Conservation (phyloP, 495 filamentous ascomycete species). For the Mycothermus thermophilus region DNA sequence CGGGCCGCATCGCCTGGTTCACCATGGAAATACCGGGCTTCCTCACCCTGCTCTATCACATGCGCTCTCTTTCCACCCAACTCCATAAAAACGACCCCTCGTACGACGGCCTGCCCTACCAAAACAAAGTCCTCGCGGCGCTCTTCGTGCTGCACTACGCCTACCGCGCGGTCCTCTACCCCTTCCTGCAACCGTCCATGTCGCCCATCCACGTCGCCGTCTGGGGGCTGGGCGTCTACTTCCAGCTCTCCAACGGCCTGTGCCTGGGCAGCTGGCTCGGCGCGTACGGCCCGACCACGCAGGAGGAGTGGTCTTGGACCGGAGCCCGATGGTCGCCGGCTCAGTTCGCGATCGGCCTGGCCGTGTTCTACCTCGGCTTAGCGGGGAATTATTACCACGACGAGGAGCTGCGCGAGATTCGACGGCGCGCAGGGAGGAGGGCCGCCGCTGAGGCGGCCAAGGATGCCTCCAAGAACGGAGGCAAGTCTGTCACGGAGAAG, state of each 20-base stretch:
- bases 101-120: slow-evolving; percentile 40
- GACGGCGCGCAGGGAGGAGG: slow-evolving; percentile 38
- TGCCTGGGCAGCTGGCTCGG: slow-evolving; percentile 69
- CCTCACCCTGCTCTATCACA: slow-evolving; percentile 60
- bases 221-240: slow-evolving; percentile 43
- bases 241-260: slow-evolving; percentile 69
- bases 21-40: slow-evolving; percentile 76
- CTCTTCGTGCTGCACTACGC: slow-evolving; percentile 71
- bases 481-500: slow-evolving; percentile 27
- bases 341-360: slow-evolving; percentile 34
- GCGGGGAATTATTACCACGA: slow-evolving; percentile 73
- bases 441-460: not conserved
- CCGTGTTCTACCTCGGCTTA: slow-evolving; percentile 48
- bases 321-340: slow-evolving; percentile 20
- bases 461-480: slow-evolving; percentile 23
- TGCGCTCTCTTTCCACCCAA: slow-evolving; percentile 47
- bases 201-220: slow-evolving; percentile 65
- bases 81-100: slow-evolving; percentile 26
- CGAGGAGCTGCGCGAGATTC: slow-evolving; percentile 62
- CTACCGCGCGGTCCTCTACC: slow-evolving; percentile 74
- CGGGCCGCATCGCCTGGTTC: slow-evolving; percentile 77
- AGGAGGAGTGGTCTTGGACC: slow-evolving; percentile 44
- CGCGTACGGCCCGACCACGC: slow-evolving; percentile 54
- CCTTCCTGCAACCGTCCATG: slow-evolving; percentile 77
- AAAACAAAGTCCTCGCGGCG: slow-evolving; percentile 51